These are phyloP conservation scores for Coprinellus micaceus DNA, from an alignment of 768 basidiomycete genomes.

Conservation along the genomic window DNA sequence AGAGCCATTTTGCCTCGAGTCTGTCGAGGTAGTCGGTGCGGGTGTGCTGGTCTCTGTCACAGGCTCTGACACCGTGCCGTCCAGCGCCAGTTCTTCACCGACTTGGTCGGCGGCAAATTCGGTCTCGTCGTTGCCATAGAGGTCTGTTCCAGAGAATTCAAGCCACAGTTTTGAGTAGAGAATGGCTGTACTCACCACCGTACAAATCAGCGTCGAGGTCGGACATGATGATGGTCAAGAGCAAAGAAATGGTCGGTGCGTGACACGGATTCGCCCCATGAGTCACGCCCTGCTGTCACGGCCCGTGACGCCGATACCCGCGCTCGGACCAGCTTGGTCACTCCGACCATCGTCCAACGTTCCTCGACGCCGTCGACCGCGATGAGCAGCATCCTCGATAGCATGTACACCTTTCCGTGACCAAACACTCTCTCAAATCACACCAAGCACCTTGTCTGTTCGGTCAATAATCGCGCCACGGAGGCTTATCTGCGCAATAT, in stretches of 20 bases:
- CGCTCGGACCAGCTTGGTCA: conserved; percentile 23
- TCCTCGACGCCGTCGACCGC: neutral
- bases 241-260: conserved; percentile 3
- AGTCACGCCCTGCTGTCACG: conserved; percentile 6
- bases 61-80: conserved; percentile 14
- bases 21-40: conserved; percentile 7
- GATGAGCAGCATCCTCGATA: too few species aligned
- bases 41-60: conserved; percentile 10
- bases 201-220: conserved; percentile 90
- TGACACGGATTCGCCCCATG: conserved; percentile 13
- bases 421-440: too few species aligned
- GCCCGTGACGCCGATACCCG: conserved; percentile 8
- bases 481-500: neutral
- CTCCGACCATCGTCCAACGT: neutral
- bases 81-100: conserved; percentile 18
- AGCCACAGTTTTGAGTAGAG: neutral
- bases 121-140: conserved; percentile 70
- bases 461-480: too few species aligned
- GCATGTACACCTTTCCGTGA: too few species aligned
- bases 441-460: too few species aligned
- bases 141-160: conserved; percentile 49
- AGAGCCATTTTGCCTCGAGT: conserved; percentile 18
- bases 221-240: conserved; percentile 48
- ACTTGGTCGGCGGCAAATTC: conserved; percentile 53
- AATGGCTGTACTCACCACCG: conserved; percentile 54